A percentile compares a stretch with the other conserved stretches of the same genome.
Evolutionary conservation across 352 stramenopile genomes (phyloP).

Genomic region (Phytopythium litorale): DNA sequence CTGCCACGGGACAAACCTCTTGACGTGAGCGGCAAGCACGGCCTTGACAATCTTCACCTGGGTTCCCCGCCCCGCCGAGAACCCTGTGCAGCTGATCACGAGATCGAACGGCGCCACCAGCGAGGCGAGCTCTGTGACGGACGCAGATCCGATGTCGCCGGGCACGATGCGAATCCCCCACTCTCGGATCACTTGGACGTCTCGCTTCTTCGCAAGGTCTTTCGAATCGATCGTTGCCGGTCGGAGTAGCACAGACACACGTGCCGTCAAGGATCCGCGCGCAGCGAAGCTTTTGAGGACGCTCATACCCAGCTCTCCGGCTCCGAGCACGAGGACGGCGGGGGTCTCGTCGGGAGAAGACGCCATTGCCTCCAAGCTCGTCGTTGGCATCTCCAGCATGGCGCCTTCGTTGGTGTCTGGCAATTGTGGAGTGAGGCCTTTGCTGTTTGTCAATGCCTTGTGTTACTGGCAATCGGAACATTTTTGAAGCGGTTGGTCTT

Average conservation of each 20-base stretch:
- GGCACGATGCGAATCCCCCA: not conserved
- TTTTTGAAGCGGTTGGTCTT: no score
- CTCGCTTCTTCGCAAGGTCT: not conserved
- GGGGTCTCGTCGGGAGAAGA: not conserved
- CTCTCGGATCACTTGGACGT: not conserved
- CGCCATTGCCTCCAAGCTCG: not conserved
- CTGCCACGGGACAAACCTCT: not conserved
- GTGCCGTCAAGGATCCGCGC: not conserved
- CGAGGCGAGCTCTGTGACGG: not conserved
- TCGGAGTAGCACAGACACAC: not conserved
- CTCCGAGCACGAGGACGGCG: not conserved
- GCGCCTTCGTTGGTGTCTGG: not conserved
- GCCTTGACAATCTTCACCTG: not conserved
- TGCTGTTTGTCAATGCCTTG: not conserved
- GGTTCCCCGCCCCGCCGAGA: not conserved
- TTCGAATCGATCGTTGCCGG: not conserved
- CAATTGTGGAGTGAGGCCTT: not conserved
- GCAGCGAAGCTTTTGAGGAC: not conserved
- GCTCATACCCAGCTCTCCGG: not conserved
- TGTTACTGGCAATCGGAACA: no score
- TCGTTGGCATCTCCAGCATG: not conserved
- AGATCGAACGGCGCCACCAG: not conserved
- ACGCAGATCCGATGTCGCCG: not conserved
- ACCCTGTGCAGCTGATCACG: not conserved
- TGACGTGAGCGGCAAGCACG: not conserved